Base-by-base conservation (phyloP, 768 basidiomycete species). In the Boletus fagicola region DNA sequence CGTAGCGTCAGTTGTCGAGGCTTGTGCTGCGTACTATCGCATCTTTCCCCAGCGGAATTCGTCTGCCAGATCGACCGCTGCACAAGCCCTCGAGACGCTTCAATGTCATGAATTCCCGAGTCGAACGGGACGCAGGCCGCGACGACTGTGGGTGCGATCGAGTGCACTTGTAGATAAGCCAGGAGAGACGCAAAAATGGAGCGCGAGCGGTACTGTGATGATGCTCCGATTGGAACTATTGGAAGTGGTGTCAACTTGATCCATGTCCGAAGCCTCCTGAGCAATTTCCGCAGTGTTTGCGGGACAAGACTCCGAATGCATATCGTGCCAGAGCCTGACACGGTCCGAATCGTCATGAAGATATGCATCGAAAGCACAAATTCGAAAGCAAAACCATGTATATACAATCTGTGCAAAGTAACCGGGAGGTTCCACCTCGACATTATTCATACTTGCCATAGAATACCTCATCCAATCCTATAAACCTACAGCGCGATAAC, bases 361-460 rank as follows among this genome's bases (percentile, higher is more conserved):
- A 58, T 51, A 56, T 63, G 46, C 53, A 63, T 57, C 49, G 56
- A 62, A 54, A 62, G 54, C 49, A 38, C 38, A 42, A 45, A 40
- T 33, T 45, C 57, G 52, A 63, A 59, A 65, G 59, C 51, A 61
- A 57, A 68, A 60, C 22, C 59, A 63, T 71, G 55, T 72, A 73
- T 72, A 71, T 60, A 71, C 45, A 62, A 58, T 55, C 31, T 40
- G 49, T 54, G 58, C 58, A 55, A 43, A 61, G 47, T 62, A 60
- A 54, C 45, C 48, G 43, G 59, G 65, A 65, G 57, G 61, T 60
- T 62, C 67, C 55, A 73, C 63, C 65, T 61, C 59, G 54, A 61
- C 35, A 71, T 71, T 71, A 71, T 24, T 52, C 60, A 48, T 53
- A 52, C 59, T 57, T 47, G 53, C 53, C 58, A 65, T 72, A 74